Conservation (phyloP, 345 rosid species). For the Brassica rapa region DNA sequence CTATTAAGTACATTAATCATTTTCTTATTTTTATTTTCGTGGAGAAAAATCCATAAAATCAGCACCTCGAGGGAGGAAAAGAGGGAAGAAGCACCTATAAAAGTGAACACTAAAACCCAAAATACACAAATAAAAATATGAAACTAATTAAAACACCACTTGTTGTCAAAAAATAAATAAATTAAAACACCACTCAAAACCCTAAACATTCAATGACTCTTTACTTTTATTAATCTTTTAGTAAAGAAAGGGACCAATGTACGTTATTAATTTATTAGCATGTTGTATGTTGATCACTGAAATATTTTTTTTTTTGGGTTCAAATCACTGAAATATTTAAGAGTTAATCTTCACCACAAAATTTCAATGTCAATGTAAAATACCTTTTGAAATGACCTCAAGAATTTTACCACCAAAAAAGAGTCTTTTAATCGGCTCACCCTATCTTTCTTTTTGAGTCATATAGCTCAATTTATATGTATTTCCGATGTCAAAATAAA, state of each 20-base stretch:
- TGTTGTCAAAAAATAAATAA: no score
- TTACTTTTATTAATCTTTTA: conserved; percentile 12
- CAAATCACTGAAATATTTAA: no score
- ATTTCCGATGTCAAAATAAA: no score
- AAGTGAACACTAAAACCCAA: conserved; percentile 36
- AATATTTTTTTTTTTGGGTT: neutral
- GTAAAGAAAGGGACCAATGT: conserved; percentile 29
- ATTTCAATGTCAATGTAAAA: conserved; percentile 21
- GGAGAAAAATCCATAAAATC: conserved; percentile 60
- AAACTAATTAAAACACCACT: conserved; percentile 23
- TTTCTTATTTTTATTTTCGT: conserved; percentile 31
- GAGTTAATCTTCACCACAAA: neutral
- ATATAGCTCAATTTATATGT: no score
- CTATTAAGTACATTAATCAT: neutral
- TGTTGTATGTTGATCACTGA: neutral
- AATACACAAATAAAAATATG: conserved; percentile 13
- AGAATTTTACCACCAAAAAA: no score
- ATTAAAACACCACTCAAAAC: conserved; percentile 24
- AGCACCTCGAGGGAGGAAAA: conserved; percentile 82
- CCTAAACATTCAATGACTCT: conserved; percentile 29
- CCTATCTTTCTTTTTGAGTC: no score
- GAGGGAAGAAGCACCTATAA: conserved; percentile 51
- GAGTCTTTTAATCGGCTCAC: no score
- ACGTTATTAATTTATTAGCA: neutral
- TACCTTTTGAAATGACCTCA: no score